A percentile compares a stretch with the other conserved stretches of the same genome.
Evolutionary conservation across 148 eudicot species (phyloP).

Genomic region (Polygonum aviculare): DNA sequence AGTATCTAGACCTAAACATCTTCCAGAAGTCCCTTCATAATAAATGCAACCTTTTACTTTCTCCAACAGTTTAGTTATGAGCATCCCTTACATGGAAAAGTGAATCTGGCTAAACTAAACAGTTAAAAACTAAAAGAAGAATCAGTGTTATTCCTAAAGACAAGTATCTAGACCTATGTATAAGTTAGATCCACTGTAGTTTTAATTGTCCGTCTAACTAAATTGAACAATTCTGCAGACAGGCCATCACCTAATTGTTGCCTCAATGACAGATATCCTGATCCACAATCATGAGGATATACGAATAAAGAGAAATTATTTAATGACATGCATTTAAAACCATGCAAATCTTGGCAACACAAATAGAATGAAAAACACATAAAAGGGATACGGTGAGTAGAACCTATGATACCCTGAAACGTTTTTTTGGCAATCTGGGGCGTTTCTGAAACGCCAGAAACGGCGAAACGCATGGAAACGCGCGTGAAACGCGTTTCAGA

Average conservation of each 20-base stretch:
- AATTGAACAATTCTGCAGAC: not conserved
- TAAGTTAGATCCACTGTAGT: not conserved
- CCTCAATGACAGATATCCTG: not conserved
- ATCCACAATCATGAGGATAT: not conserved
- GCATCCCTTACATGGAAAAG: not conserved
- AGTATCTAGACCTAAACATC: not conserved
- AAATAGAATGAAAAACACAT: not conserved
- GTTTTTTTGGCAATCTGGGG: too few relatives aligned
- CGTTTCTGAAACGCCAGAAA: too few relatives aligned
- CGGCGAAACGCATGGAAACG: too few relatives aligned
- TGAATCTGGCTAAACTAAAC: not conserved
- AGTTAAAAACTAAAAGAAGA: not conserved
- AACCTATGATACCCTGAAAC: too few relatives aligned
- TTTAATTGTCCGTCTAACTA: not conserved
- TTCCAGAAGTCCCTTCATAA: slow-evolving; percentile 1
- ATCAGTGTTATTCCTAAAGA: not conserved
- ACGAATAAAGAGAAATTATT: not conserved
- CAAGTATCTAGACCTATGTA: not conserved
- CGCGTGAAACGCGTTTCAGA: too few relatives aligned
- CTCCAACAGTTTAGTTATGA: not conserved
- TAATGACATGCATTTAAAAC: not conserved
- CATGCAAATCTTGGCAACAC: not conserved
- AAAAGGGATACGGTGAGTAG: not conserved
- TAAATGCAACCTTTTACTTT: not conserved
- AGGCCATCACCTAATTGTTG: not conserved